phyloP scores from a whole-genome alignment of 2,329 filamentous ascomycete genomes.

The Venturia oleaginea region DNA sequence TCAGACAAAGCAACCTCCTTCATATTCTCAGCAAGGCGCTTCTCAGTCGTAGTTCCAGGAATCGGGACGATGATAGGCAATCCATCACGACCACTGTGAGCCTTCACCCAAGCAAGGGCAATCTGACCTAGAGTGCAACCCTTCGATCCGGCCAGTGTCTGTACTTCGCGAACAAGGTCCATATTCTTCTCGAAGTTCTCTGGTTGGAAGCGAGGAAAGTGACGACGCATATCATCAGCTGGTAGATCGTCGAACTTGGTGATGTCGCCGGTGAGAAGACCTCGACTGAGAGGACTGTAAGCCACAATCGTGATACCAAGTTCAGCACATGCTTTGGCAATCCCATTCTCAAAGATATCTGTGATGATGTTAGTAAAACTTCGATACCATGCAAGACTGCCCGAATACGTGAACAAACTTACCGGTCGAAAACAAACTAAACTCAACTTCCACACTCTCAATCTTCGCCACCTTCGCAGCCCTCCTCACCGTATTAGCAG shows the following conservation, averaged over 20 bases:
- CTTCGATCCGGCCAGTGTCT: conserved; percentile 51
- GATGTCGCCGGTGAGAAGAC: conserved; percentile 41
- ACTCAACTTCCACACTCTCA: conserved; percentile 46
- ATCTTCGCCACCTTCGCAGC: conserved; percentile 43
- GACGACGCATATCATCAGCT: conserved; percentile 22
- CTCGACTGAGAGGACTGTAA: conserved; percentile 62
- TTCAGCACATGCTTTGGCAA: conserved; percentile 49
- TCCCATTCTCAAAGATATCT: conserved; percentile 49
- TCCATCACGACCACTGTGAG: conserved; percentile 33
- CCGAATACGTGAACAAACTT: conserved; percentile 24
- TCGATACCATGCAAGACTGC: conserved; percentile 26
- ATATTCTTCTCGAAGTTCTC: conserved; percentile 58
- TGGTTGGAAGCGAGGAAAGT: conserved; percentile 50
- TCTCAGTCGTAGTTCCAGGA: conserved; percentile 30
- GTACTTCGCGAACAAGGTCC: conserved; percentile 48
- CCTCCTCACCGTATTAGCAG: conserved; percentile 41
- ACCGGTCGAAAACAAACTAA: conserved; percentile 43
- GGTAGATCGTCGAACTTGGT: conserved; percentile 31
- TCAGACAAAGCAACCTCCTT: conserved; percentile 16
- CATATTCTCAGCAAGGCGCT: conserved; percentile 33
- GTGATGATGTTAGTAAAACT: conserved; percentile 35
- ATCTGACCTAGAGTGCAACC: conserved; percentile 39
- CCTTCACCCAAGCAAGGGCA: conserved; percentile 40
- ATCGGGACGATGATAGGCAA: conserved; percentile 38
- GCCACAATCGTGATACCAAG: conserved; percentile 60